Conservation (phyloP, 2,329 filamentous ascomycete species). For the Pseudogymnoascus verrucosus region DNA sequence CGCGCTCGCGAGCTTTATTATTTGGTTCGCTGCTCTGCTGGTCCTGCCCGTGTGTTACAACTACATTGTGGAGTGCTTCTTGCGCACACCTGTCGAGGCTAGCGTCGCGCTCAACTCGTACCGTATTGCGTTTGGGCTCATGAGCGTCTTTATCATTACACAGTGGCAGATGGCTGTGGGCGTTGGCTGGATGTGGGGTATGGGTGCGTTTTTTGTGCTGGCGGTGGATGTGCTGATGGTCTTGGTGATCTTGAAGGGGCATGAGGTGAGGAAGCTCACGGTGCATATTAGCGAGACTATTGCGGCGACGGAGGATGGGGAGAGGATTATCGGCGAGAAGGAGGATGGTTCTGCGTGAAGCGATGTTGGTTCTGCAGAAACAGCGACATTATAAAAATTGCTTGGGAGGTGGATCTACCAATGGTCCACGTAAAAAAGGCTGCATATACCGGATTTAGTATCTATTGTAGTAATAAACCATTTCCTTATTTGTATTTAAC, state of each 20-base stretch:
- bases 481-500: background rate
- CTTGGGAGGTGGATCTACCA: background rate
- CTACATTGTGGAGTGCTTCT: slow-evolving; percentile 29
- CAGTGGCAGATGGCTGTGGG: slow-evolving; percentile 31
- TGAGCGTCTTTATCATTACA: slow-evolving; percentile 33
- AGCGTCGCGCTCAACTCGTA: slow-evolving; percentile 28
- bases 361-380: background rate
- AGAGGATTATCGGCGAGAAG: slow-evolving; percentile 14
- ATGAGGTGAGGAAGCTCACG: slow-evolving; percentile 18
- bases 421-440: background rate
- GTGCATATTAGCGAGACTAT: slow-evolving; percentile 12
- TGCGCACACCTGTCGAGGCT: slow-evolving; percentile 30
- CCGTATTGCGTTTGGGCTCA: slow-evolving; percentile 31
- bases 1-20: slow-evolving; percentile 33
- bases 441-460: background rate
- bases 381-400: background rate
- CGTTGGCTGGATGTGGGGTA: slow-evolving; percentile 34
- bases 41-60: slow-evolving; percentile 23
- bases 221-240: slow-evolving; percentile 22
- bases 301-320: slow-evolving; percentile 23
- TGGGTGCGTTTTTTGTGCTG: slow-evolving; percentile 32
- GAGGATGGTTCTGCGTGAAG: background rate
- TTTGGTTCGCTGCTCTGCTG: slow-evolving; percentile 30
- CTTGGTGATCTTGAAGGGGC: slow-evolving; percentile 26
- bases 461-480: background rate